A percentile compares a stretch with the other conserved stretches of the same genome.
phyloP scores from a whole-genome alignment of 257 asterid genomes.

The Gentiana dahurica region DNA sequence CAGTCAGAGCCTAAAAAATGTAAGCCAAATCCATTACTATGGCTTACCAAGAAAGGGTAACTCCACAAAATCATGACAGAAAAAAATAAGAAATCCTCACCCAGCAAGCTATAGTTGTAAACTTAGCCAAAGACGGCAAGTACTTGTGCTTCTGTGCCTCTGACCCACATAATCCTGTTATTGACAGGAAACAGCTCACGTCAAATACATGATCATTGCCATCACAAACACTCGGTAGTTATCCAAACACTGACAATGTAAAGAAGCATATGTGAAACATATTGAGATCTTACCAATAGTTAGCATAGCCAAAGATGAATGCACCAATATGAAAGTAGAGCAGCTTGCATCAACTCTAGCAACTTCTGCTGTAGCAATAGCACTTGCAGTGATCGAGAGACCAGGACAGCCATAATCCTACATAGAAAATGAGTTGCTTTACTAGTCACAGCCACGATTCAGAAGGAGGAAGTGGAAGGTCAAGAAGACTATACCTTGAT shows the following conservation, averaged over 20 bases:
- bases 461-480: constrained; percentile 1
- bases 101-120: constrained; percentile 77
- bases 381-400: constrained; percentile 73
- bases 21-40: constrained; percentile 10
- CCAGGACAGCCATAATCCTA: constrained; percentile 94
- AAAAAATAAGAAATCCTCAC: constrained; percentile 33
- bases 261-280: constrained; percentile 6
- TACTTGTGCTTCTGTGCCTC: constrained; percentile 80
- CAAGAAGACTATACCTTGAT: constrained; percentile 45
- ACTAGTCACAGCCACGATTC: constrained; percentile 1
- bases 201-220: constrained; percentile 2
- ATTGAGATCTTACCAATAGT: constrained; percentile 54
- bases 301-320: constrained; percentile 84
- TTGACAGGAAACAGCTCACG: constrained; percentile 19
- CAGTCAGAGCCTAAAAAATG: constrained; percentile 66
- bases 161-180: constrained; percentile 77
- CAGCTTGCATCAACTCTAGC: constrained; percentile 99
- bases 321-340: constrained; percentile 83
- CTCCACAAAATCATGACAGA: not conserved
- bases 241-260: not conserved
- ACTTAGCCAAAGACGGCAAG: constrained; percentile 77
- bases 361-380: constrained; percentile 63
- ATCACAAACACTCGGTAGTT: constrained; percentile 1
- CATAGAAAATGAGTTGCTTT: constrained; percentile 16
- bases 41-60: not conserved